Conservation (phyloP, 176 grass and related monocot species). For the Saccharum spontaneum region DNA sequence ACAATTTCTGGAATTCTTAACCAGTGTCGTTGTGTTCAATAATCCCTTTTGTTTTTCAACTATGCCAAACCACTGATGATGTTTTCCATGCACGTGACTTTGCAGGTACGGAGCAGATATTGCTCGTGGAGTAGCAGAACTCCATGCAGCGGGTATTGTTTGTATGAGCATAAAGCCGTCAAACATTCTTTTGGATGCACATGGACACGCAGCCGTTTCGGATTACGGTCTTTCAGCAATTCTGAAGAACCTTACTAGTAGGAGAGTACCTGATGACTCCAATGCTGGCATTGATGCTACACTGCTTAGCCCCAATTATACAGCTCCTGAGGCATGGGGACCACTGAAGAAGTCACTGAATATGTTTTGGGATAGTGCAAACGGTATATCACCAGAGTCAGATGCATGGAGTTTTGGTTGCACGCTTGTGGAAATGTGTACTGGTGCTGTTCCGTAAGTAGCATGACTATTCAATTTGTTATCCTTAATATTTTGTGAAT, state of each 20-base stretch:
- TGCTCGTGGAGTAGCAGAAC: slow-evolving; percentile 92
- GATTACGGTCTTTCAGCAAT: slow-evolving; percentile 97
- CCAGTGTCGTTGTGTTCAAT: neutral
- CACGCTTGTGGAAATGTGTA: slow-evolving; percentile 99
- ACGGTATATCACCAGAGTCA: slow-evolving; percentile 81
- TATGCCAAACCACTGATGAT: neutral
- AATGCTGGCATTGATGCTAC: slow-evolving; percentile 72
- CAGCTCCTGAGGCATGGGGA: slow-evolving; percentile 97
- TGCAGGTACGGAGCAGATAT: slow-evolving; percentile 97
- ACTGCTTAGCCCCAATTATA: slow-evolving; percentile 90
- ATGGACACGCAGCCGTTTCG: slow-evolving; percentile 71
- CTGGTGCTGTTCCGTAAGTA: slow-evolving; percentile 99
- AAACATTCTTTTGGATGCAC: slow-evolving; percentile 88
- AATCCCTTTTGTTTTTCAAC: slow-evolving; percentile 13
- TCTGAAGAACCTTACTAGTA: slow-evolving; percentile 77
- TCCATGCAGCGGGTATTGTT: slow-evolving; percentile 97
- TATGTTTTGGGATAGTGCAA: slow-evolving; percentile 81
- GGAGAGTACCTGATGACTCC: slow-evolving; percentile 67
- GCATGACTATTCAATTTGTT: slow-evolving; percentile 49
- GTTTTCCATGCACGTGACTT: slow-evolving; percentile 21
- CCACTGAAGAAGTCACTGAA: slow-evolving; percentile 80
- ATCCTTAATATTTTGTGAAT: slow-evolving; percentile 40
- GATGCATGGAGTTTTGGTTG: slow-evolving; percentile 99
- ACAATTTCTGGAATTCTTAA: neutral
- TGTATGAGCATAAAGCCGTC: slow-evolving; percentile 99